Evolutionary conservation across 768 basidiomycete genomes (phyloP), one percentile per base, ranked within the genome.

Genomic region (Suillus plorans): DNA sequence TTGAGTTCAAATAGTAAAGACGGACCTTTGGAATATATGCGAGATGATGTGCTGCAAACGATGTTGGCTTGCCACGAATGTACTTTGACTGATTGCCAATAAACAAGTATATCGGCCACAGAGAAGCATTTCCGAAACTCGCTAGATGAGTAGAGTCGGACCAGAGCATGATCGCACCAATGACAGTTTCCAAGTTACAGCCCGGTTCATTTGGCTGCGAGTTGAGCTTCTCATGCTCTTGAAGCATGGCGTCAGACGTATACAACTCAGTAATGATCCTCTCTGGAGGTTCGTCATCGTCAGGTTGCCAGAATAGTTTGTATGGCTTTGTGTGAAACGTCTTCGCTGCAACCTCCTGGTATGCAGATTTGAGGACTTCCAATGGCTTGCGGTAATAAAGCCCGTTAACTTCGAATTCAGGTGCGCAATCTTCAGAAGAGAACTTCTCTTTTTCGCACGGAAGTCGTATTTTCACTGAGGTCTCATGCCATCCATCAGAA

Each of bases 131-230:
- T 0, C 74, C 64, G 47, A 58, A 2, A 72, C 34, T 34, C 7
- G 18, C 61, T 0, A 74, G 67, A 22, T 75, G 69, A 0, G 71
- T 75, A 0, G 62, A 69, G 34, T 75, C 64, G 0, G 69, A 76
- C 67, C 73, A 76, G 1, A 76, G 13, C 70, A 75, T 75, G 18
- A 74, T 59, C 0, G 66, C 41, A 0, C 62, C 64, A 10, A 75
- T 42, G 2, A 68, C 60, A 0, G 56, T 70, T 28, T 71, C 69
- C 6, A 73, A 55, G 4, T 63, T 62, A n/a, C 73, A 71, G 0
- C 59, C 63, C 5, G n/a, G 39, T 14, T 20, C 42, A 7, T 2
- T 59, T 22, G 65, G 22, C 49, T 61, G 63, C 28, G 13, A 8
- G 5, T 60, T 63, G n/a, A 63, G 47, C 9, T 18, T 8, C 63